Evolutionary conservation across 192 early-diverging fungal genomes (phyloP), one percentile per base, ranked within the genome.

Genomic region (Pecoramyces ruminantium): DNA sequence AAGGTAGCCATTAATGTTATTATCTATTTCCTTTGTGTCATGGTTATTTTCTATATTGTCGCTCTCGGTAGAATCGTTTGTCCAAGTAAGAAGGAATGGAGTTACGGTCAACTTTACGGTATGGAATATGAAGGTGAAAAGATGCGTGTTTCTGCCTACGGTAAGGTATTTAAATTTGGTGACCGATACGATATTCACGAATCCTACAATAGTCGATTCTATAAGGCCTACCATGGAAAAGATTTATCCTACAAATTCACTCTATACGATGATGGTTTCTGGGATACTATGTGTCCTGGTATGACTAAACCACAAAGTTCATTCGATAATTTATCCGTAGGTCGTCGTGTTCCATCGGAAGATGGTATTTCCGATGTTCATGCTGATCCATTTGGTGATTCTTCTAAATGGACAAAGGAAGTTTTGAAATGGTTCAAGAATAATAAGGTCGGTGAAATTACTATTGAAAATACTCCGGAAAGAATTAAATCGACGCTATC

Each of bases 1-100:
- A 98, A 99, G 85, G 89, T 97, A 14, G 94, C 98, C 2, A 88
- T 99, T 30, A 96, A 95, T 82, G 82, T 94, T 81, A 85, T 98
- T 80, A 95, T 97, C 42, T 86, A 92, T 28, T 88, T 95, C 67
- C 83, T 96, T 80, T 94, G 93, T 28, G 88, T 82, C 21, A 84
- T 93, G 83, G 91, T 96, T 78, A 87, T 98, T 40, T 96, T 97
- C 85, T 93, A 96, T 83, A 94, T 98, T 82, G 88, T 95, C 77
- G 94, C 92, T 0, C 88, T 98, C 28, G 93, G 94, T 25, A 86
- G 83, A 27, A 84, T 94, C 42, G 85, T 95, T 78, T 95, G 93
- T 83, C 94, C 93, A 11, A 86, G 87, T 79, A 91, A 92, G 82
- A 85, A 93, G 79, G 90, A 79, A 67, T 67, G 51, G 51, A n/a